Evolutionary conservation across 106 monocot genomes (phyloP), one percentile per base, ranked within the genome.

Genomic region (Dendrobium chrysotoxum): DNA sequence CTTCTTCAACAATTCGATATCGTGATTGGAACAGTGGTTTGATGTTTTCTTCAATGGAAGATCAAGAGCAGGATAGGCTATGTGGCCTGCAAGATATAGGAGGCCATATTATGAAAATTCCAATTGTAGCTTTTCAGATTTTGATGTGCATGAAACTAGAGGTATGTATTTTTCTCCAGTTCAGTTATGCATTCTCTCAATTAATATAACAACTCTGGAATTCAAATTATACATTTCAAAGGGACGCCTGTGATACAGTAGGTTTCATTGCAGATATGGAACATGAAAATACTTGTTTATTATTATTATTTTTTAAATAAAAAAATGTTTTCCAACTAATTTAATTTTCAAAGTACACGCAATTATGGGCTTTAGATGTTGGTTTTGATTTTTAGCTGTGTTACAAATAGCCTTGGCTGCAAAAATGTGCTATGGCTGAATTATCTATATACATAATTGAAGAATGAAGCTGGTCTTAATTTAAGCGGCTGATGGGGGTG

Each of bases 101-200:
- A 13, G 97, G 97, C 10, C 97, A 97, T 53, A 81, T 97, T 40
- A 97, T 97, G 94, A 97, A 97, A 89, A 85, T 97, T 82, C 97
- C 97, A 21, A 65, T 97, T 5, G 64, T 97, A 26, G 79, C 72
- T 83, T 97, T 97, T 80, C 94, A 97, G 79, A 61, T 97, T 80
- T 75, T 97, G 80, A 85, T 97, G 58, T 97, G 94, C 76, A 97
- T 97, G 97, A 86, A 73, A 26, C 76, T 97, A 76, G 94, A 97
- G 94, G 97, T 94, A 90, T 70, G 78, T 75, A 65, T 65, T 65
- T 65, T 61, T 20, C 35, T 64, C 21, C 73, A 17, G 5, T 73
- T 75, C 21, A 26, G 40, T 18, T 20, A 39, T 79, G 5, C 13
- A 13, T 15, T 50, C 11, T 50, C 13, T 50, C 50, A 11, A 50